Conservation (phyloP, 768 basidiomycete species). For the Termitomyces bulborhizus region DNA sequence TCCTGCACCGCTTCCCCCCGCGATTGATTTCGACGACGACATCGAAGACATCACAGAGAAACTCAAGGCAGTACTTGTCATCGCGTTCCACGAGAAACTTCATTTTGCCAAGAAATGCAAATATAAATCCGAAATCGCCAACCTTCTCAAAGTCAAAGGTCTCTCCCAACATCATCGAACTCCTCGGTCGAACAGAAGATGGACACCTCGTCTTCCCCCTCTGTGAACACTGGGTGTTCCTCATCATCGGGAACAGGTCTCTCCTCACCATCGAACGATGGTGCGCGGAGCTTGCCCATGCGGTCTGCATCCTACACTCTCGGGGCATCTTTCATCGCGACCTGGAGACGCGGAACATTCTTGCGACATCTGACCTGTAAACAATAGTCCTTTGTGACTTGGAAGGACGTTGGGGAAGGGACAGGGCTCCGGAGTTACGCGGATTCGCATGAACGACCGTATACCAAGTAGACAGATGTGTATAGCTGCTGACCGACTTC, state of each 20-base stretch:
- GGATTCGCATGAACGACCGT: neutral
- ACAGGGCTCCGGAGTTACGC: neutral
- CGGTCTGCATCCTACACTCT: slow-evolving; percentile 2
- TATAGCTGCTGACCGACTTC: neutral
- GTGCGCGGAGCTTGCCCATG: neutral
- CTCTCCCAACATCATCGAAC: neutral
- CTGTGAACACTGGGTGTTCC: neutral
- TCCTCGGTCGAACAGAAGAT: slow-evolving; percentile 1
- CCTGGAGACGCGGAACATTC: neutral
- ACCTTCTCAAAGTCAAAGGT: slow-evolving; percentile 5
- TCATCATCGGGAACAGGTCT: neutral
- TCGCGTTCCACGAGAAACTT: neutral
- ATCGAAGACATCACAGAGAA: neutral
- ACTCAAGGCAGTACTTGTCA: neutral
- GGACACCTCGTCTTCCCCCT: neutral
- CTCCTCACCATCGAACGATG: neutral
- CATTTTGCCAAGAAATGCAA: slow-evolving; percentile 1
- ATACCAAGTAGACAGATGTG: slow-evolving; percentile 1
- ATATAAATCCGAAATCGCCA: neutral
- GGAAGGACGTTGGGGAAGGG: neutral
- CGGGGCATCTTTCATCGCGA: slow-evolving; percentile 2
- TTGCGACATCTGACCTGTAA: neutral
- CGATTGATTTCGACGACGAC: neutral
- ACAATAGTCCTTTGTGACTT: neutral
- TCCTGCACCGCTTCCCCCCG: neutral